Evolutionary conservation across 2,329 filamentous ascomycete species (phyloP).

Genomic region (Pseudogymnoascus destructans): DNA sequence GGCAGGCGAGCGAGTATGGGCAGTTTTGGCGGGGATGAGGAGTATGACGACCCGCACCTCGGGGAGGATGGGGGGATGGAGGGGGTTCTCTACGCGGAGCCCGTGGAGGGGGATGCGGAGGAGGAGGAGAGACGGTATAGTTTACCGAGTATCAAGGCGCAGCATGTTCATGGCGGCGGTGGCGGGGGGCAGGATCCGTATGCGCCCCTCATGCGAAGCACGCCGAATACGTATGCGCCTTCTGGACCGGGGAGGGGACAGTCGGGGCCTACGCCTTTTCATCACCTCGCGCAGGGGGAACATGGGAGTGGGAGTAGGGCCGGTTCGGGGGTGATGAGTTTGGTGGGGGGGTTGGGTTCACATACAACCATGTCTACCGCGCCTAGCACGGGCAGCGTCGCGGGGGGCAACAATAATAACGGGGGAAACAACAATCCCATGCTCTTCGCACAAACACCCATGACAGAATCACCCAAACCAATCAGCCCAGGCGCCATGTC

Average conservation of each 20-base stretch:
- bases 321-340: slow-evolving; percentile 33
- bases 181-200: slow-evolving; percentile 24
- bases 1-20: slow-evolving; percentile 80
- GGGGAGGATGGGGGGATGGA: slow-evolving; percentile 42
- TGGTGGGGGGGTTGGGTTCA: slow-evolving; percentile 31
- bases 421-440: slow-evolving; percentile 16
- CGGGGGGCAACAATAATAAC: too few relatives aligned
- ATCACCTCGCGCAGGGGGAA: slow-evolving; percentile 43
- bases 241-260: slow-evolving; percentile 40
- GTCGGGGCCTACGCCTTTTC: slow-evolving; percentile 33
- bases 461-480: slow-evolving; percentile 81
- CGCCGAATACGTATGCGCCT: slow-evolving; percentile 65
- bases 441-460: slow-evolving; percentile 35
- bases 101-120: slow-evolving; percentile 49
- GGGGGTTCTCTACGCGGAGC: slow-evolving; percentile 41
- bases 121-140: slow-evolving; percentile 52
- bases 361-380: slow-evolving; percentile 27
- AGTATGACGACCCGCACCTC: slow-evolving; percentile 44
- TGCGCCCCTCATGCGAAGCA: slow-evolving; percentile 49
- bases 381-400: background rate
- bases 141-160: slow-evolving; percentile 61
- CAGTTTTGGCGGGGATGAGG: slow-evolving; percentile 68
- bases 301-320: slow-evolving; percentile 35
- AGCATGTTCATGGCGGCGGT: slow-evolving; percentile 43
- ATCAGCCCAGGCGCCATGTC: slow-evolving; percentile 49